A percentile compares a stretch with the other conserved stretches of the same genome.
phyloP scores from a whole-genome alignment of 257 asterid genomes.

The Scutellaria barbata region DNA sequence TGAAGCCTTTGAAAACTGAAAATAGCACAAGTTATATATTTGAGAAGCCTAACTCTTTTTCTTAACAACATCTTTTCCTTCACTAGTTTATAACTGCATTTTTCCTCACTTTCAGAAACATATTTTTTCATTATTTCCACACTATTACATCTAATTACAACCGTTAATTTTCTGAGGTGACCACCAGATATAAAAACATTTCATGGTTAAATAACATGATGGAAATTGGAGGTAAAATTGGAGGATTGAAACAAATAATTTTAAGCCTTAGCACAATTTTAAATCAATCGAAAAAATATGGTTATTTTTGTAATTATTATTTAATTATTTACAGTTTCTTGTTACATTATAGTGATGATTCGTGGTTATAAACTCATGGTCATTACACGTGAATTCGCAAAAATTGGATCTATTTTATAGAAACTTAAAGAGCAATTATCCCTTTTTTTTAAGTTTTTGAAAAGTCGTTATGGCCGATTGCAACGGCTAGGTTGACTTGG shows the following conservation, averaged over 20 bases:
- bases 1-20: conserved; percentile 26
- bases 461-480: conserved; percentile 28
- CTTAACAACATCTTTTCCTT: background rate
- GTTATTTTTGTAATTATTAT: background rate
- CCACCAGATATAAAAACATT: background rate
- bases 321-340: background rate
- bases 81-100: background rate
- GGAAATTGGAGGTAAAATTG: background rate
- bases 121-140: no score
- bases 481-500: conserved; percentile 36
- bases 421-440: no score
- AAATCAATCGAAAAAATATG: no score
- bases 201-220: no score
- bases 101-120: no score
- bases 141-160: conserved; percentile 10
- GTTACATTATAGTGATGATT: background rate
- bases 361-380: background rate
- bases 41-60: conserved; percentile 42
- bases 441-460: background rate
- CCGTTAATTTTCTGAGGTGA: conserved; percentile 28
- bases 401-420: background rate
- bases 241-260: no score
- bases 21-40: conserved; percentile 28
- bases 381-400: conserved; percentile 29
- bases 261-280: no score